phyloP scores from a whole-genome alignment of 2,329 filamentous ascomycete species.

The Neofusicoccum umdonicola region DNA sequence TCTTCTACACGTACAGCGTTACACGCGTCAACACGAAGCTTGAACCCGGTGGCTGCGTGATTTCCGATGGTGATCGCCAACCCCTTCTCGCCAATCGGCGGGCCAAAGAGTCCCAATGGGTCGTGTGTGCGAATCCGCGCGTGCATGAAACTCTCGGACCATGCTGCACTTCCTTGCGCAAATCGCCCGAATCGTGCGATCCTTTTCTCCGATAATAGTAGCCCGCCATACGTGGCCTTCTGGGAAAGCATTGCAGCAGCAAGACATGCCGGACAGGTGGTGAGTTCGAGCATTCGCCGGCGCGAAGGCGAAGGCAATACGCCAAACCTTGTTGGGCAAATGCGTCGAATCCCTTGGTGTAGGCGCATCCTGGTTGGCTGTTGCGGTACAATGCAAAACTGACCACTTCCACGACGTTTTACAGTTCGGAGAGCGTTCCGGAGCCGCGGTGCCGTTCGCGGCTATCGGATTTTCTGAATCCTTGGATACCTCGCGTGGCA shows the following conservation, averaged over 20 bases:
- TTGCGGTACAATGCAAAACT: background rate
- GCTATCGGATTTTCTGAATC: background rate
- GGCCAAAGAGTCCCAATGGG: no score
- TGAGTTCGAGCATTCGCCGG: background rate
- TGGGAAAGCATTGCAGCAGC: background rate
- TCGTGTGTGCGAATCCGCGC: no score
- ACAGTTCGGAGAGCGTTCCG: background rate
- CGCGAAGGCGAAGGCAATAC: background rate
- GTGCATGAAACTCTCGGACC: no score
- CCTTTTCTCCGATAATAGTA: background rate
- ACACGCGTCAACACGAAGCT: background rate
- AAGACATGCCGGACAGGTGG: background rate
- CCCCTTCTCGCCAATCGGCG: no score
- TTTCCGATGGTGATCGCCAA: background rate
- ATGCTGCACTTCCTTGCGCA: background rate
- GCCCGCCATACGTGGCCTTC: background rate
- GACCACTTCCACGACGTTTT: background rate
- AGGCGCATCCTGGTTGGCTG: background rate
- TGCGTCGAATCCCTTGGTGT: background rate
- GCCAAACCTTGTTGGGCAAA: background rate
- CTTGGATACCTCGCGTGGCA: no score
- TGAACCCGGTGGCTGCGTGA: background rate
- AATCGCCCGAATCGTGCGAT: background rate
- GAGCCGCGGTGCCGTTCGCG: no score
- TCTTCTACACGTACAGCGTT: background rate